Percentiles rank a stretch among this genome's conserved stretches.
phyloP scores from a whole-genome alignment of 805 yeast species.

The Suhomyces pyralidae region DNA sequence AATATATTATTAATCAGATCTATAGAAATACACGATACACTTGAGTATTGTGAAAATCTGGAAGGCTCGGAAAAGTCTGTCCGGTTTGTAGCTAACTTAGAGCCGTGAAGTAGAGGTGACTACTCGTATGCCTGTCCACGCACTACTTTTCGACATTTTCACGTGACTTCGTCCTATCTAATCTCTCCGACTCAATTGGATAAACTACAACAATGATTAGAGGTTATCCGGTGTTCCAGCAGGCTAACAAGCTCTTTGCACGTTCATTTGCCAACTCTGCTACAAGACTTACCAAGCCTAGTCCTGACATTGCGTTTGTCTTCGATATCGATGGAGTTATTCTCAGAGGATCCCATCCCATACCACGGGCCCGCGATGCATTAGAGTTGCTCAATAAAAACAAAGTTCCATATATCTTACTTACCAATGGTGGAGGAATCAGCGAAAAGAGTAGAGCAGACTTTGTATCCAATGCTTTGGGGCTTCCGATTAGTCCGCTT shows the following conservation, averaged over 20 bases:
- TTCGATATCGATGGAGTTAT: slow-evolving; percentile 83
- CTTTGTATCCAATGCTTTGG: slow-evolving; percentile 46
- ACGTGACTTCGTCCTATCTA: background rate
- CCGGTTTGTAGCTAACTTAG: no score
- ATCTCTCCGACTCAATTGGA: background rate
- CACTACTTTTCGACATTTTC: background rate
- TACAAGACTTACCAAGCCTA: background rate
- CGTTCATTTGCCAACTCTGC: background rate
- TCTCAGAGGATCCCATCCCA: slow-evolving; percentile 65
- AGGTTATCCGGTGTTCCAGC: background rate
- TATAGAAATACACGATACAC: background rate
- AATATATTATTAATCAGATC: background rate
- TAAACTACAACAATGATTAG: background rate
- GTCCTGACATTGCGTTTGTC: slow-evolving; percentile 26
- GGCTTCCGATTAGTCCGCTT: slow-evolving; percentile 44
- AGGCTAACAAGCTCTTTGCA: background rate
- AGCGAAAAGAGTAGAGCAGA: slow-evolving; percentile 60
- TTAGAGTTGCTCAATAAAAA: slow-evolving; percentile 49
- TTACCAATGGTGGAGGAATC: slow-evolving; percentile 90
- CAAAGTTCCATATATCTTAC: slow-evolving; percentile 71
- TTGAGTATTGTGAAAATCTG: background rate
- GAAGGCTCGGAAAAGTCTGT: no score
- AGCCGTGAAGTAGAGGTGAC: no score
- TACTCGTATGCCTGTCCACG: no score
- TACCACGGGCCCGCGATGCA: slow-evolving; percentile 64